Conservation (phyloP, 805 yeast species). For the Maudiozyma pseudohumilis region DNA sequence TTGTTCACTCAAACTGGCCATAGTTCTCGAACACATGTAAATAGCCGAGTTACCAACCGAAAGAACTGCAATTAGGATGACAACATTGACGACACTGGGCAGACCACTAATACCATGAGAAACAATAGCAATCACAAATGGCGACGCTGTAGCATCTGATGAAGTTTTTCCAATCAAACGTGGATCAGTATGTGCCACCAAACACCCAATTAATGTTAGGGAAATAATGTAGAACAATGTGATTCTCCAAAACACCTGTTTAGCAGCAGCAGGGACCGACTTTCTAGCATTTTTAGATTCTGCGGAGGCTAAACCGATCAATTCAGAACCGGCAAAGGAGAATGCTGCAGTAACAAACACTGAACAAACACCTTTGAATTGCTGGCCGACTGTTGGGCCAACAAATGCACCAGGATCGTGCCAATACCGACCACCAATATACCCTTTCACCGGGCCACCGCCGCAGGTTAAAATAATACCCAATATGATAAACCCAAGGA, state of each 20-base stretch:
- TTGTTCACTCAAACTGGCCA: conserved; percentile 52
- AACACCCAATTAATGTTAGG: conserved; percentile 35
- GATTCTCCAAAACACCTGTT: conserved; percentile 49
- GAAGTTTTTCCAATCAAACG: conserved; percentile 39
- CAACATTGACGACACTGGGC: conserved; percentile 58
- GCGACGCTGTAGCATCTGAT: conserved; percentile 59
- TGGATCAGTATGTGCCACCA: conserved; percentile 37
- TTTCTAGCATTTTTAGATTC: conserved; percentile 40
- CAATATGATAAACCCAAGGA: conserved; percentile 38
- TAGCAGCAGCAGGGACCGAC: conserved; percentile 41
- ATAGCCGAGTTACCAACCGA: conserved; percentile 71
- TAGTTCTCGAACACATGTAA: conserved; percentile 57
- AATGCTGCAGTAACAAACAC: conserved; percentile 70
- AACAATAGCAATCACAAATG: conserved; percentile 63
- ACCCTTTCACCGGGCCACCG: conserved; percentile 43
- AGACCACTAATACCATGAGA: conserved; percentile 55
- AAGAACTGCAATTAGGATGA: conserved; percentile 53
- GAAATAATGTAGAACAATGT: conserved; percentile 38
- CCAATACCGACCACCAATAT: conserved; percentile 43
- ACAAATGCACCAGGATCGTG: conserved; percentile 52
- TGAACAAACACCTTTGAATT: conserved; percentile 56
- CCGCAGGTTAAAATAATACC: conserved; percentile 42
- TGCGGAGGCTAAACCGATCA: conserved; percentile 42
- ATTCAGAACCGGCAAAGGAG: conserved; percentile 45
- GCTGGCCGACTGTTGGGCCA: conserved; percentile 29